Evolutionary conservation across 495 filamentous ascomycete species (phyloP), one percentile per base, ranked within the genome.

Genomic region (Monascus purpureus): DNA sequence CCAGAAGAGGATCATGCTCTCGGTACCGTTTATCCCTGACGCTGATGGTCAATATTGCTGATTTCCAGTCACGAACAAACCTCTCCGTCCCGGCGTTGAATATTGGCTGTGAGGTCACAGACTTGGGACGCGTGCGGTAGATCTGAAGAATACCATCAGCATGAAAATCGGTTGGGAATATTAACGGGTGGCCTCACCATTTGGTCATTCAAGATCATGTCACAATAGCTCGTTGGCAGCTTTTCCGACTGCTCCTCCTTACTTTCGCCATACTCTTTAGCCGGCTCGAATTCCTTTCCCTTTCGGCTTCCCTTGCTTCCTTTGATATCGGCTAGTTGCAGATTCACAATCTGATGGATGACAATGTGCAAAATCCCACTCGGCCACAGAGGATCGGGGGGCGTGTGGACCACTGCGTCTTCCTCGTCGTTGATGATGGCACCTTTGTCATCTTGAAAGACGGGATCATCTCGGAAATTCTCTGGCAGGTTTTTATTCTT

Each of bases 51-150:
- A 93, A 71, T 29, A 94, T 77, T 19, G 73, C 68, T 20, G 80
- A 86, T 28, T 85, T 68, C 88, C 88, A 96, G 50, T 96, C 88
- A 8, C 88, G 75, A n/a, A 95, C 67, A 43, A 96, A 96, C 2
- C 82, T 70, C 48, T 96, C 88, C 4, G 86, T 93, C 22, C 88
- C 88, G 9, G 88, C 87, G 42, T 95, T 93, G 63, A 93, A 96
- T 40, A 95, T 94, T 7, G 88, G 88, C 53, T 87, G 86, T 28
- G 80, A 87, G 40, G 81, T 92, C 8, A 93, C 76, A 16, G 82
- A 85, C 58, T 96, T 95, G 13, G 80, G 65, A 41, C 88, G 75
- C 18, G 88, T 96, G 39, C 84, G 80, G 59, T 94, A 96, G 30
- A 87, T 47, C 67, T 71, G 20, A 22, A 22, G 20, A 22, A 22